Evolutionary conservation across 2,329 filamentous ascomycete genomes (phyloP), one percentile per base, ranked within the genome.

Genomic region (Diaporthe sp.): DNA sequence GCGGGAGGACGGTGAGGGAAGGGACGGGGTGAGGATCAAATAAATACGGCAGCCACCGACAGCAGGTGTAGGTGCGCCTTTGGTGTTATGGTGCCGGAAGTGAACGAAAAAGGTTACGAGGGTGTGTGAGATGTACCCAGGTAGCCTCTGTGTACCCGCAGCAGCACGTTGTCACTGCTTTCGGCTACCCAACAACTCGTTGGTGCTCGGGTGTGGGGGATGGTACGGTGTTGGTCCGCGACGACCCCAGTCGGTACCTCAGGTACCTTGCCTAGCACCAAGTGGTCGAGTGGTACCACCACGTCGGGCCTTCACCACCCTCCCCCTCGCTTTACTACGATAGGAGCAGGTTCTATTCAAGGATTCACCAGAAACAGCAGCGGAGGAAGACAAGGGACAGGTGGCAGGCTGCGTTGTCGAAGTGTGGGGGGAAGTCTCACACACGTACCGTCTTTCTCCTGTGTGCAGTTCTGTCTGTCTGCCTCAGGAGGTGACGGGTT

Each of bases 1-100:
- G 49, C 34, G 58, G 34, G 39, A 49, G 51, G n/a, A 53, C n/a
- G 58, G 74, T 59, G 65, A 69, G 65, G 65, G 65, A 69, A 69
- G 49, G 65, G 65, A 69, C 49, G 22, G 65, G 65, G 22, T 39
- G 65, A 69, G 46, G 65, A 69, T 69, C 42, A 69, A 75, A 74
- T 49, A 71, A 39, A 61, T 55, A n/a, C 42, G 65, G 65, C 49
- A 69, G 65, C 65, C 65, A 69, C 65, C 12, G 65, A 39, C 65
- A 19, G 37, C 37, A 39, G 49, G 62, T 17, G 34, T 55, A 53
- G 34, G 58, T 61, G 46, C 15, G 28, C 46, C 8, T 69, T 22
- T 69, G 65, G 65, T 69, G 46, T 69, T 31, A 55, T 69, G 49
- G 65, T 22, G 62, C 65, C 65, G 65, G 65, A 55, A 55, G 34